Evolutionary conservation across 805 yeast species (phyloP).

Genomic region (Yamadazyma olivae): DNA sequence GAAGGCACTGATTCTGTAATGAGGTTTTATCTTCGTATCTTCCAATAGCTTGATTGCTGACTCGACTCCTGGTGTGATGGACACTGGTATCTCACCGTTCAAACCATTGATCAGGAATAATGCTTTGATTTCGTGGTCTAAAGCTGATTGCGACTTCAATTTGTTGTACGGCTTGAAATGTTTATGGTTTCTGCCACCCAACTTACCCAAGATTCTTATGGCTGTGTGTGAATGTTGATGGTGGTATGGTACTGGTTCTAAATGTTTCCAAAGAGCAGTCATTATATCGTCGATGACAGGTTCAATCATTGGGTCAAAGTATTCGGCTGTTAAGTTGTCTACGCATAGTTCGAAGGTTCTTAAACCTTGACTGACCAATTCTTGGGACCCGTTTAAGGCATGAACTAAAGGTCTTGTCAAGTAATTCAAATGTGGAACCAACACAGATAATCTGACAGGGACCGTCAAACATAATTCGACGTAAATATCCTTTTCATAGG

Average conservation of each 20-base stretch:
- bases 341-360: conserved; percentile 94
- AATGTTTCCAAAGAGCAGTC: conserved; percentile 87
- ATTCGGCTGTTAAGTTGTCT: conserved; percentile 93
- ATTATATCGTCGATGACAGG: conserved; percentile 94
- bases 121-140: conserved; percentile 71
- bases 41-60: conserved; percentile 76
- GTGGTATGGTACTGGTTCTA: conserved; percentile 89
- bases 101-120: conserved; percentile 71
- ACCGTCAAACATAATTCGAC: conserved; percentile 94
- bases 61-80: conserved; percentile 78
- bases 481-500: conserved; percentile 89
- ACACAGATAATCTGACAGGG: conserved; percentile 88
- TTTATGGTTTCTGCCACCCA: conserved; percentile 93
- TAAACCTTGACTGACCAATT: conserved; percentile 89
- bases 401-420: conserved; percentile 88
- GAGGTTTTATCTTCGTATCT: conserved; percentile 58
- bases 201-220: conserved; percentile 85
- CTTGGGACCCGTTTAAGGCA: conserved; percentile 88
- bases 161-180: conserved; percentile 76
- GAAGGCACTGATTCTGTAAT: conserved; percentile 77
- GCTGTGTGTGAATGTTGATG: conserved; percentile 96
- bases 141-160: conserved; percentile 48
- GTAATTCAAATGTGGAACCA: conserved; percentile 88
- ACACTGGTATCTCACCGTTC: conserved; percentile 54
- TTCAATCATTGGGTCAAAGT: conserved; percentile 94